Evolutionary conservation across 1,284 basidiomycete genomes (phyloP).

Genomic region (Naganishia albida): DNA sequence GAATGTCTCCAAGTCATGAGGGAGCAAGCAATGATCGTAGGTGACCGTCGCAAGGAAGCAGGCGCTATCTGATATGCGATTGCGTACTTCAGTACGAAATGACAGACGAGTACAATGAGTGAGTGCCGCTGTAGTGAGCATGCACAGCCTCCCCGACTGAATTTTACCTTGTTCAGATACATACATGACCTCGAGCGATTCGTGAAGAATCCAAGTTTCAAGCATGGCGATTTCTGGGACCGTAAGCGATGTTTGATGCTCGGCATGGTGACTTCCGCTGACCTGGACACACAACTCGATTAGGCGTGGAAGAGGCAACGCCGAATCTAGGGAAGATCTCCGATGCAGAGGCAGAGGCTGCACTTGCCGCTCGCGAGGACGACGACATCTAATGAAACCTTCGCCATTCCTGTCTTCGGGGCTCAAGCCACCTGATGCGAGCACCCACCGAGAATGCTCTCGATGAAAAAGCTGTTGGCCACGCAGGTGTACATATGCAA

Average conservation of each 20-base stretch:
- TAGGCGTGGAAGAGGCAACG: constrained; percentile 40
- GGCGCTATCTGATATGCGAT: background rate
- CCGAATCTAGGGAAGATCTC: constrained; percentile 42
- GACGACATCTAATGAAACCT: no score
- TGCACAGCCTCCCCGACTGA: background rate
- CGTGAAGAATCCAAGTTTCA: constrained; percentile 45
- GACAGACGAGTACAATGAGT: constrained; percentile 52
- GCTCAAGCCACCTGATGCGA: no score
- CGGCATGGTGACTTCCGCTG: background rate
- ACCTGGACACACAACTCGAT: background rate
- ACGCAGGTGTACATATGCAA: no score
- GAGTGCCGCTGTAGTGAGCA: constrained; percentile 2
- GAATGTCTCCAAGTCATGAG: constrained; percentile 71
- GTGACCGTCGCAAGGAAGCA: constrained; percentile 32
- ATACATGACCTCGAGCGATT: constrained; percentile 42
- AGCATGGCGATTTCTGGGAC: constrained; percentile 53
- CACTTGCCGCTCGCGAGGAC: constrained; percentile 39
- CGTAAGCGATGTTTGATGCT: constrained; percentile 35
- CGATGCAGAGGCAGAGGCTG: constrained; percentile 46
- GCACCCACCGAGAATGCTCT: no score
- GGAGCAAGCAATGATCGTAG: constrained; percentile 64
- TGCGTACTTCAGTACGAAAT: constrained; percentile 44
- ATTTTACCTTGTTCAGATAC: constrained; percentile 36
- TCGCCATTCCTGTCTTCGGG: no score
- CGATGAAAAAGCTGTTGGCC: no score